Conservation (phyloP, 345 rosid genomes). For the Murraya paniculata region DNA sequence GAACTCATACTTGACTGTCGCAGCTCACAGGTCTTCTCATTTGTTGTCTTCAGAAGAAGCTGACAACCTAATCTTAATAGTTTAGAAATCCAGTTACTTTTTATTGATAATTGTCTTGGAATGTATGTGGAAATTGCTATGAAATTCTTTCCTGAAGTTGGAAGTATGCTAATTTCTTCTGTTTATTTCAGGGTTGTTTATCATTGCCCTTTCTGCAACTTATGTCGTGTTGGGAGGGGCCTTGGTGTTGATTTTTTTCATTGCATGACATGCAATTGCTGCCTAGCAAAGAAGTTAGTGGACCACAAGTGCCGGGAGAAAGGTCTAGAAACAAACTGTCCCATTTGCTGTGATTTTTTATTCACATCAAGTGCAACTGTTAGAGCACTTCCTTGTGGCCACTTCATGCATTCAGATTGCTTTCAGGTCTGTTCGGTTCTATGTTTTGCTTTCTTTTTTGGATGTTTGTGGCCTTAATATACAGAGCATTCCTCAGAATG, state of each 20-base stretch:
- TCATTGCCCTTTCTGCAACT: constrained; percentile 65
- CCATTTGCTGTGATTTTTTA: constrained; percentile 56
- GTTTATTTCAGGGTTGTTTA: constrained; percentile 45
- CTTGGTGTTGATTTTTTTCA: constrained; percentile 65
- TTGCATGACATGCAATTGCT: constrained; percentile 67
- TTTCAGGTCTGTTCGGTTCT: constrained; percentile 44
- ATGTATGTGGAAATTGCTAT: not conserved
- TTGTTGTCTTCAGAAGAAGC: not conserved
- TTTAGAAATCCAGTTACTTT: not conserved
- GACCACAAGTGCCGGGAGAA: constrained; percentile 64
- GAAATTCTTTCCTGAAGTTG: not conserved
- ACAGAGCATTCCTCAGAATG: not conserved
- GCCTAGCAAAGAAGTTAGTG: constrained; percentile 50
- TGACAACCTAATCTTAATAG: not conserved
- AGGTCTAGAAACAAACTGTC: constrained; percentile 61
- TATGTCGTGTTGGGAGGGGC: constrained; percentile 60
- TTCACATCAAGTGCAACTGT: constrained; percentile 56
- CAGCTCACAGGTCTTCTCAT: not conserved
- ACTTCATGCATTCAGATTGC: constrained; percentile 65
- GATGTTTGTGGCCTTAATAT: not conserved
- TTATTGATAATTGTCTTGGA: not conserved
- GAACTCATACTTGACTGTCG: not conserved
- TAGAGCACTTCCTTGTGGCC: constrained; percentile 64
- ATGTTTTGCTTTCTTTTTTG: not conserved
- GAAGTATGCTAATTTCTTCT: not conserved